phyloP scores from a whole-genome alignment of 306 rosid genomes.

The Pachyrhizus erosus region DNA sequence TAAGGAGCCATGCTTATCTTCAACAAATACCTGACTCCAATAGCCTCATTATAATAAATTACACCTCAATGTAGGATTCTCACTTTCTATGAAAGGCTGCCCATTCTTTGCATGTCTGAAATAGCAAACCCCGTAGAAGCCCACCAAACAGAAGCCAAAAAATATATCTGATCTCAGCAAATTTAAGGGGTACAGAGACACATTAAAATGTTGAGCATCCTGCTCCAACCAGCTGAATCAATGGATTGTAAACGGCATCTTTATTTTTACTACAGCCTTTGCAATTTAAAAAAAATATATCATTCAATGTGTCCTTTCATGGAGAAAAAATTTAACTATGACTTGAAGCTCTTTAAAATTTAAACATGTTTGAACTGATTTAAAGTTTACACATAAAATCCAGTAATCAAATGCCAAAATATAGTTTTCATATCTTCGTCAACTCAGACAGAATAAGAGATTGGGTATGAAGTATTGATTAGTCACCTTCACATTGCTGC shows the following conservation, averaged over 20 bases:
- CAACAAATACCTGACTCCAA: constrained; percentile 13
- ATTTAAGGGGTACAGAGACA: background rate
- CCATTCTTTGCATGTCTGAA: background rate
- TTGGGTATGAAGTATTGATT: background rate
- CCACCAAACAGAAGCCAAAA: background rate
- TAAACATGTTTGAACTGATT: background rate
- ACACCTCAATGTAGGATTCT: constrained; percentile 21
- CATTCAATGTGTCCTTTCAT: background rate
- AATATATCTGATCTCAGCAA: background rate
- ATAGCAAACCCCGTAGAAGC: background rate
- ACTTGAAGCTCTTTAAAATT: background rate
- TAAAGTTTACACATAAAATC: background rate
- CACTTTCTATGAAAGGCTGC: background rate
- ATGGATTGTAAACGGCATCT: constrained; percentile 1
- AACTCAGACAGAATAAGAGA: background rate
- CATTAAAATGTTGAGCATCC: constrained; percentile 9
- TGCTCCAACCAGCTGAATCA: constrained; percentile 2
- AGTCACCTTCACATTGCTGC: background rate
- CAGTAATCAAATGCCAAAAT: background rate
- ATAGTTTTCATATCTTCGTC: background rate
- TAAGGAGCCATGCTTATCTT: background rate
- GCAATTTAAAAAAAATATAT: background rate
- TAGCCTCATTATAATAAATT: constrained; percentile 2
- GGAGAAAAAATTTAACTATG: background rate
- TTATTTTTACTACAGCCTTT: background rate